A percentile compares a stretch with the other conserved stretches of the same genome.
Conservation (phyloP, 768 basidiomycete species). For the Thelephora aurantiotincta region DNA sequence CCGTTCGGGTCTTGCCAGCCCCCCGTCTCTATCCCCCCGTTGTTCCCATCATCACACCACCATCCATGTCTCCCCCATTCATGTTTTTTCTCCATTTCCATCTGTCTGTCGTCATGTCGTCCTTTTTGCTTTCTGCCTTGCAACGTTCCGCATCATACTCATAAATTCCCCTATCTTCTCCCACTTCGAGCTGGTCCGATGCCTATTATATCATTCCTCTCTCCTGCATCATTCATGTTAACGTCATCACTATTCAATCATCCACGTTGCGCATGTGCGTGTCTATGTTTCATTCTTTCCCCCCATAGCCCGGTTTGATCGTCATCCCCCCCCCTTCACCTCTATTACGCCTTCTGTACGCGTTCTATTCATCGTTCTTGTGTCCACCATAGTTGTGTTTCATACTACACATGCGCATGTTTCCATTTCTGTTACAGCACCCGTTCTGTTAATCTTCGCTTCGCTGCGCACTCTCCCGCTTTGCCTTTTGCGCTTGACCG, state of each 20-base stretch:
- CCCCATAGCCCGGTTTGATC: too few relatives aligned
- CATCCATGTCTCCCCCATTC: neutral
- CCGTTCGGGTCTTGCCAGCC: neutral
- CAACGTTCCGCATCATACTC: neutral
- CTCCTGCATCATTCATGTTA: neutral
- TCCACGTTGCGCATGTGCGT: neutral
- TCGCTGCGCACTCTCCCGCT: too few relatives aligned
- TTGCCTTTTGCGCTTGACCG: too few relatives aligned
- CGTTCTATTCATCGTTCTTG: neutral
- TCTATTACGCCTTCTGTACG: neutral
- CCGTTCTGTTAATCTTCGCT: too few relatives aligned
- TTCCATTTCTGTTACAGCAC: slow-evolving; percentile 1
- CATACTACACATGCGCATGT: slow-evolving; percentile 1
- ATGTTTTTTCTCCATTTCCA: slow-evolving; percentile 1
- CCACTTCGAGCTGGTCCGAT: too few relatives aligned
- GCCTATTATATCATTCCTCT: neutral
- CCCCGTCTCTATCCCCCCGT: neutral
- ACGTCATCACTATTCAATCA: neutral
- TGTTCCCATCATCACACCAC: neutral
- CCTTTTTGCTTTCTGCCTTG: slow-evolving; percentile 3
- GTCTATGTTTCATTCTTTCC: too few relatives aligned
- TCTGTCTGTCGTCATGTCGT: neutral
- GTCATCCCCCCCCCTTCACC: too few relatives aligned
- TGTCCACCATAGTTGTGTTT: slow-evolving; percentile 3
- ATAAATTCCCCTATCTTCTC: too few relatives aligned